Base-by-base conservation (phyloP, 176 grass and related monocot species). In the Elymus sibiricus region DNA sequence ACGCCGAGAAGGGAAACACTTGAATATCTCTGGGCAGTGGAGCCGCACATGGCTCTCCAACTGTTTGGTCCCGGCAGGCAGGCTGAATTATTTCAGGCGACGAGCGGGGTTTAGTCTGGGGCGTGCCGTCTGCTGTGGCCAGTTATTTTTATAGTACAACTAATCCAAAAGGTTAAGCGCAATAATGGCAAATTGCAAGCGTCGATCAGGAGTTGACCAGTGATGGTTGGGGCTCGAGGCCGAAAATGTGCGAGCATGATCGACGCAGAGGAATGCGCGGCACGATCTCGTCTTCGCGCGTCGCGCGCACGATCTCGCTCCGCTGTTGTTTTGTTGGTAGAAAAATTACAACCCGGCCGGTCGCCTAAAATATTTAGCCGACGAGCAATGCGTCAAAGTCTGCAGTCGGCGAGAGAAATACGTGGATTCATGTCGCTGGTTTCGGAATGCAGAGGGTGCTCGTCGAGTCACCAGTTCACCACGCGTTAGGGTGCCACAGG, bases 31-130 rank as follows among this genome's bases (percentile, higher is more conserved):
- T 53, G 43, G 27, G 15, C 26, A 76, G 53, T 21, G 73, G 73
- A 76, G 73, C 28, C 73, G 73, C 73, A 76, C 73, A 76, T 76
- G 73, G 73, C 4, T 7, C 11, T 76, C 46, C 44, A 53, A 53
- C 73, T 76, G 73, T 53, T 51, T 21, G 26, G 16, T 21, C 26
- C 15, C 72, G 43, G 71, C 71, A 29, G 71, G 71, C 42, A 29
- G 71, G 71, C 42, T 17, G 42, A 51, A 46, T 75, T 19, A 29
- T 76, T 76, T 53, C 71, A 49, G 42, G 71, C 42, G 42, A 49
- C 43, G 71, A 74, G 25, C 25, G 24, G 72, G 15, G 43, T 26
- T 49, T 9, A 15, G 25, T 75, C 72, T 31, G 40, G 71, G 71
- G n/a, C 16, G 8, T 17, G 25, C 40, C 47, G 7, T 53, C 42